phyloP scores from a whole-genome alignment of 305 asterid genomes.

The Ruellia speciosa region DNA sequence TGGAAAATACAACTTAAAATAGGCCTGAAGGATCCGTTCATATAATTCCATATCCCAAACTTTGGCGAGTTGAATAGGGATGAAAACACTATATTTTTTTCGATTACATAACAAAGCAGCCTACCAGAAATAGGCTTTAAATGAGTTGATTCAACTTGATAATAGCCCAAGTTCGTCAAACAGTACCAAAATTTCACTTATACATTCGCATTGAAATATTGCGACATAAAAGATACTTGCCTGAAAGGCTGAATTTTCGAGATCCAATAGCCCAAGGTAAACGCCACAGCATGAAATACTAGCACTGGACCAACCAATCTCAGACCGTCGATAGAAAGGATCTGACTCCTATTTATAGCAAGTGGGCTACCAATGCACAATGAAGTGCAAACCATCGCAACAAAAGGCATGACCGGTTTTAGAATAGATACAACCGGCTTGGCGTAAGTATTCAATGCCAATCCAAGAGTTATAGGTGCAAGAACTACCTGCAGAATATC shows the following conservation, averaged over 20 bases:
- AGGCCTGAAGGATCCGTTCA: too few relatives aligned
- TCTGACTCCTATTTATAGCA: constrained; percentile 73
- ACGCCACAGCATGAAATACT: constrained; percentile 68
- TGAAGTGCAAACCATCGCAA: constrained; percentile 85
- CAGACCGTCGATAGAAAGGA: constrained; percentile 75
- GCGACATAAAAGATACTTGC: constrained; percentile 29
- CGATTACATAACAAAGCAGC: too few relatives aligned
- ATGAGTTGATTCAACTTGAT: too few relatives aligned
- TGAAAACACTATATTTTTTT: too few relatives aligned
- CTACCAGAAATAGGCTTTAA: too few relatives aligned
- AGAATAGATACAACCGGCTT: constrained; percentile 73
- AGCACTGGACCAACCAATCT: constrained; percentile 72
- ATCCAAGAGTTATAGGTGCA: constrained; percentile 70
- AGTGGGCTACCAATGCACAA: constrained; percentile 96
- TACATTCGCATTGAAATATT: too few relatives aligned
- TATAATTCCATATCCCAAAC: too few relatives aligned
- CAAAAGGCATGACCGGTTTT: constrained; percentile 88
- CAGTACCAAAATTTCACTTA: too few relatives aligned
- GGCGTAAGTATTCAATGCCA: constrained; percentile 70
- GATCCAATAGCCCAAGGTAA: constrained; percentile 82
- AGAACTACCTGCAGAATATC: constrained; percentile 63
- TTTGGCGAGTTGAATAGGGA: too few relatives aligned
- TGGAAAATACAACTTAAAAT: too few relatives aligned
- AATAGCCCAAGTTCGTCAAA: too few relatives aligned
- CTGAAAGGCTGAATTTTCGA: constrained; percentile 55